These are phyloP conservation scores for Nematocida parisii DNA, from an alignment of 371 early-diverging fungal species.

Conservation along the genomic window DNA sequence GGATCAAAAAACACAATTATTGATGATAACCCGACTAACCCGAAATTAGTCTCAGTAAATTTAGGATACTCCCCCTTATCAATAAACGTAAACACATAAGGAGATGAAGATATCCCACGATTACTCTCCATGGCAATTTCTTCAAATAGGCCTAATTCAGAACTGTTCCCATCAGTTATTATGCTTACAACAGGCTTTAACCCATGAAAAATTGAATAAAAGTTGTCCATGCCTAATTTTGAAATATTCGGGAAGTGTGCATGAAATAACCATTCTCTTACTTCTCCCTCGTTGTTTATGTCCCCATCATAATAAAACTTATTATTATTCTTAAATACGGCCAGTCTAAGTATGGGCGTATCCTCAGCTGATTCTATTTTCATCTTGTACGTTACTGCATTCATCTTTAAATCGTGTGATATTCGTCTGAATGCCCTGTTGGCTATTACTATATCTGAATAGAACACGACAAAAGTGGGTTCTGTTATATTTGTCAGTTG, in stretches of 20 bases:
- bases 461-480: constrained; percentile 70
- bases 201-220: constrained; percentile 71
- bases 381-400: constrained; percentile 68
- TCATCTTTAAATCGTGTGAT: constrained; percentile 70
- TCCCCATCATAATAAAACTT: constrained; percentile 66
- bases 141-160: constrained; percentile 65
- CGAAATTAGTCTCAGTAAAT: constrained; percentile 67
- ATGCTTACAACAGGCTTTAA: constrained; percentile 70
- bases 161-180: constrained; percentile 53
- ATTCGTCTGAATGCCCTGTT: constrained; percentile 66
- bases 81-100: constrained; percentile 66
- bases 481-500: constrained; percentile 61
- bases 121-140: constrained; percentile 62
- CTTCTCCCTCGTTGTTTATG: constrained; percentile 60
- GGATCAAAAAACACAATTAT: constrained; percentile 69
- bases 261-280: constrained; percentile 71
- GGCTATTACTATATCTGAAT: constrained; percentile 66
- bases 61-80: constrained; percentile 67
- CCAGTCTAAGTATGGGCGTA: constrained; percentile 61
- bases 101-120: constrained; percentile 67
- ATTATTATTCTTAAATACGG: constrained; percentile 69
- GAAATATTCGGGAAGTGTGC: constrained; percentile 70
- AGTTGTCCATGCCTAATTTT: constrained; percentile 68
- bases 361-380: constrained; percentile 52
- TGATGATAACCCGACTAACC: constrained; percentile 53